A percentile compares a stretch with the other conserved stretches of the same genome.
phyloP scores from a whole-genome alignment of 257 asterid species.

The Datura wrightii region DNA sequence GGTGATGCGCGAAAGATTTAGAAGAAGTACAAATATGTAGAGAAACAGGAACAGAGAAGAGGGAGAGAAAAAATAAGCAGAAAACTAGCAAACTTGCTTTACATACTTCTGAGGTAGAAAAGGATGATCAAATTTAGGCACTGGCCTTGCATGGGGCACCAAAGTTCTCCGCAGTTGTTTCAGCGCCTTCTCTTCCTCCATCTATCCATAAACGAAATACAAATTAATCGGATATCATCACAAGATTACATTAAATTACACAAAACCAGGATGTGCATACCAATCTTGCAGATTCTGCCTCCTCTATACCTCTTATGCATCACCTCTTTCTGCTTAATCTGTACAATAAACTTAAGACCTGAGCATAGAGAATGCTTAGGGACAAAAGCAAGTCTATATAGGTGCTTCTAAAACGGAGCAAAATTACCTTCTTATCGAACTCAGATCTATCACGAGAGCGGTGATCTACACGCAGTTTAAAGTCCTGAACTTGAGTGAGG shows the following conservation, averaged over 20 bases:
- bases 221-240: background rate
- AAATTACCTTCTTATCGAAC: conserved; percentile 79
- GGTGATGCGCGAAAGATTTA: background rate
- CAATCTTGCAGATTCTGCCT: conserved; percentile 86
- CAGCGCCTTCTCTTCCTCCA: conserved; percentile 97
- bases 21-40: background rate
- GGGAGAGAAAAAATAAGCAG: background rate
- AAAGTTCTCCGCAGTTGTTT: conserved; percentile 84
- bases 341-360: conserved; percentile 26
- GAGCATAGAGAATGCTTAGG: conserved; percentile 3
- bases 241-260: background rate
- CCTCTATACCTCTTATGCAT: conserved; percentile 85
- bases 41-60: background rate
- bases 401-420: background rate
- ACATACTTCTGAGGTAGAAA: conserved; percentile 85
- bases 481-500: conserved; percentile 84
- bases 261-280: conserved; percentile 38
- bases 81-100: background rate
- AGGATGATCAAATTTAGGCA: conserved; percentile 74
- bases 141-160: conserved; percentile 90
- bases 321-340: conserved; percentile 87
- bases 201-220: conserved; percentile 42
- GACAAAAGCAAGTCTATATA: background rate
- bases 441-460: conserved; percentile 86
- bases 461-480: conserved; percentile 67